Evolutionary conservation across 805 yeast genomes (phyloP).

Genomic region (Ogataea methanolica): DNA sequence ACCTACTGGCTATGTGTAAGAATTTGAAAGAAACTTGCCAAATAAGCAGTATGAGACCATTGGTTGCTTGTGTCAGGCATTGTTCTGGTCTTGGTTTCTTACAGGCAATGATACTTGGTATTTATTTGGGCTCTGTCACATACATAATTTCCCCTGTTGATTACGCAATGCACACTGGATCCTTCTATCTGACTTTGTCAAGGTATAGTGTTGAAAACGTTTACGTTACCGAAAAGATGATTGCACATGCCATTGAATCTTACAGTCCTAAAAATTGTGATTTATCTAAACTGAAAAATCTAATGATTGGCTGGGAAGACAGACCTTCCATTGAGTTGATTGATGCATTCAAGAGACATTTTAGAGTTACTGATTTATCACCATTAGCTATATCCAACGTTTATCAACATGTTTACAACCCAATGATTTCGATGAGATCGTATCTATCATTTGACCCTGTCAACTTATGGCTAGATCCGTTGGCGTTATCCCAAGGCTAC

Average conservation of each 20-base stretch:
- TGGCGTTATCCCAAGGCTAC: slow-evolving; percentile 86
- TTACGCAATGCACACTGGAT: slow-evolving; percentile 67
- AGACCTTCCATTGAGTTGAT: slow-evolving; percentile 66
- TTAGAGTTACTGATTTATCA: slow-evolving; percentile 60
- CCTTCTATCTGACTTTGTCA: slow-evolving; percentile 65
- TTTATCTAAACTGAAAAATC: slow-evolving; percentile 63
- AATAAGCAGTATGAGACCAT: slow-evolving; percentile 62
- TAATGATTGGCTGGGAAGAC: slow-evolving; percentile 76
- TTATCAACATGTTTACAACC: slow-evolving; percentile 75
- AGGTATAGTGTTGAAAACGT: slow-evolving; percentile 81
- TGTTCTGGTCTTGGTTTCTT: slow-evolving; percentile 83
- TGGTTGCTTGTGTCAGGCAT: slow-evolving; percentile 84
- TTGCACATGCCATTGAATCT: slow-evolving; percentile 60
- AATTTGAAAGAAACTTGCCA: slow-evolving; percentile 91
- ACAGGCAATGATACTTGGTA: slow-evolving; percentile 79
- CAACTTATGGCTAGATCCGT: slow-evolving; percentile 80
- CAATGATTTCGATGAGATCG: slow-evolving; percentile 79
- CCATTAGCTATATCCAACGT: slow-evolving; percentile 70
- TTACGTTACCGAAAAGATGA: slow-evolving; percentile 78
- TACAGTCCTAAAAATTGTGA: slow-evolving; percentile 50
- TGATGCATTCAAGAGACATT: slow-evolving; percentile 53
- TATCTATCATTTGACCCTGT: slow-evolving; percentile 86
- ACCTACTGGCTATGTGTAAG: slow-evolving; percentile 75
- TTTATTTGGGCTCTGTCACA: slow-evolving; percentile 82
- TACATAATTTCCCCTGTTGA: slow-evolving; percentile 74